Conservation (phyloP, 2,329 filamentous ascomycete genomes). For the Botrytis squamosa region DNA sequence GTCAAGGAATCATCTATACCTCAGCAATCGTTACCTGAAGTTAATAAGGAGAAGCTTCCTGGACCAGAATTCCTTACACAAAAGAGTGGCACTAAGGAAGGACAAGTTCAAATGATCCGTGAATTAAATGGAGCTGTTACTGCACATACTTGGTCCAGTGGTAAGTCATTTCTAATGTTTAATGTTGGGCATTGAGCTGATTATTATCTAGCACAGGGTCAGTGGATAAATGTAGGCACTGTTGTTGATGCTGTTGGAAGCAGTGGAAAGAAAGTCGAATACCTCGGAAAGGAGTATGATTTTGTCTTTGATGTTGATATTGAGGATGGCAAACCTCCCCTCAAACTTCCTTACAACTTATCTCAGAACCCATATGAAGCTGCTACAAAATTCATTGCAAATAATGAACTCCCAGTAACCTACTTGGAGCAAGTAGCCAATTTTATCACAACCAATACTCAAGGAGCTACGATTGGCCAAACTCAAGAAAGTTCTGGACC, state of each 20-base stretch:
- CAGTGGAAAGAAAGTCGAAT: slow-evolving; percentile 70
- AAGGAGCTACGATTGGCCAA: slow-evolving; percentile 79
- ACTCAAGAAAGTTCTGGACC: slow-evolving; percentile 46
- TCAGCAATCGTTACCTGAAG: slow-evolving; percentile 74
- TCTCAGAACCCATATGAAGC: slow-evolving; percentile 91
- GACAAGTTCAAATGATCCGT: slow-evolving; percentile 88
- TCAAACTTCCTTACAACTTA: slow-evolving; percentile 93
- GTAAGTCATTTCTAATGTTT: slow-evolving; percentile 22
- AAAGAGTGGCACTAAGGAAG: slow-evolving; percentile 90
- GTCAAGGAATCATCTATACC: slow-evolving; percentile 84
- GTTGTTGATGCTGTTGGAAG: slow-evolving; percentile 88
- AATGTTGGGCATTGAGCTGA: slow-evolving; percentile 11
- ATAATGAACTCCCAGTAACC: slow-evolving; percentile 81
- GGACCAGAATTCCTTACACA: slow-evolving; percentile 81
- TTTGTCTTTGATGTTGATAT: slow-evolving; percentile 97
- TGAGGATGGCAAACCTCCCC: slow-evolving; percentile 85
- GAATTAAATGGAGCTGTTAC: slow-evolving; percentile 79
- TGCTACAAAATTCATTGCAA: slow-evolving; percentile 84
- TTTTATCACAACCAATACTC: slow-evolving; percentile 87
- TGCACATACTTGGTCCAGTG: slow-evolving; percentile 79
- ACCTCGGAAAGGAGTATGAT: slow-evolving; percentile 87
- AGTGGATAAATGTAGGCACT: slow-evolving; percentile 90
- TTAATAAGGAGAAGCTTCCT: slow-evolving; percentile 91
- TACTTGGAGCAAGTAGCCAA: slow-evolving; percentile 92
- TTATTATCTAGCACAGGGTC: slow-evolving; percentile 49